Base-by-base conservation (phyloP, 176 grass and related monocot genomes). In the Aechmea fasciata region DNA sequence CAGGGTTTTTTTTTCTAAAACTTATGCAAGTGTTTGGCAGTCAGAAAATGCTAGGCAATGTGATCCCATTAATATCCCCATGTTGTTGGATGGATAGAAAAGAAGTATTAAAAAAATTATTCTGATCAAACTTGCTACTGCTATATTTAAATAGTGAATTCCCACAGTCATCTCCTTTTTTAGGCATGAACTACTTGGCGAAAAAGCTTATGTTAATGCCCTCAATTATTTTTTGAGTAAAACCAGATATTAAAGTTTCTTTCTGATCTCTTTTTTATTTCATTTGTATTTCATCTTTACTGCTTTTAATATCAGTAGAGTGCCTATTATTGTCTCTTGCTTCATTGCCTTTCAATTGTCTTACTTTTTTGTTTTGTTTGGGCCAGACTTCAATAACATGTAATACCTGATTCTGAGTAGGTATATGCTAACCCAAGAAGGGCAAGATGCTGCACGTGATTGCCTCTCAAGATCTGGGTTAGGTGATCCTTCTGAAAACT, bases 361-460 rank as follows among this genome's bases (percentile, higher is more conserved):
- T 57, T 57, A 57, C n/a, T 57, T 10, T 59, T 14, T 61, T 61
- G 15, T n/a, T n/a, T 61, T 61, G 55, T 61, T 41, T 41, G 20
- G 20, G 13, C 10, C 10, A n/a, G 20, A 17, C 55, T 22, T 19
- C 20, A 18, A 22, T 18, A 61, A 61, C 20, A 7, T 18, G 66
- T 59, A 67, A 51, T 65, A 13, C 10, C 51, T 71, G 33, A 69
- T 54, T 68, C 52, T 79, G 11, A 68, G 57, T 77, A 89, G 92
- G 79, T 96, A 82, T 83, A 87, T 49, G 78, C 65, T 96, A 65
- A 89, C 92, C 33, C 79, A 81, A 84, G 81, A 96, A 84, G 92
- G 92, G 5, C 68, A 75, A 78, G 73, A 47, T 20, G 82, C 81
- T 84, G 92, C 85, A 57, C 22, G 17, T 71, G 85, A 96, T 29